Conservation (phyloP, 1,284 basidiomycete species). For the Cystobasidium sp. region DNA sequence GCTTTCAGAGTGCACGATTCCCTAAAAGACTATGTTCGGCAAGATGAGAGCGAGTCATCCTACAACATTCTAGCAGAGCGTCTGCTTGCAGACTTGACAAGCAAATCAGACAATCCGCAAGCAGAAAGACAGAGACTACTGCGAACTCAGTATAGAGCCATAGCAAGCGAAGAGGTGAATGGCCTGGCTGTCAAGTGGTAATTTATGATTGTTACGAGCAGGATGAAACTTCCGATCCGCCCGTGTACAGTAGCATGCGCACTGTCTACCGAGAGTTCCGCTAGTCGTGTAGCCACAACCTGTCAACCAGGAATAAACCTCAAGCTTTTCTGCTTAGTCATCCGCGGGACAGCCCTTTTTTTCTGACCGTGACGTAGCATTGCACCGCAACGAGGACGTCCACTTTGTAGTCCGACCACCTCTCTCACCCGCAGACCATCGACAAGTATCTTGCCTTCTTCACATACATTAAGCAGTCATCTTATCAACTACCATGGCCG, state of each 20-base stretch:
- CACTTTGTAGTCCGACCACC: background rate
- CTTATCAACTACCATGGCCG: background rate
- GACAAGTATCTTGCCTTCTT: background rate
- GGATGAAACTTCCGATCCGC: background rate
- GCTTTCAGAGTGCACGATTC: slow-evolving; percentile 35
- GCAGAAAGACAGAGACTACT: slow-evolving; percentile 63
- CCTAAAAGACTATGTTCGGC: slow-evolving; percentile 45
- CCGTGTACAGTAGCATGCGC: background rate
- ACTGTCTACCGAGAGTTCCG: background rate
- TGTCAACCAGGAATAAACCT: no score
- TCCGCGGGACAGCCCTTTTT: background rate
- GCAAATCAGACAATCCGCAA: slow-evolving; percentile 57
- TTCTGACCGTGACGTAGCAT: slow-evolving; percentile 1
- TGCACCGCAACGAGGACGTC: background rate
- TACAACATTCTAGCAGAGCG: slow-evolving; percentile 61
- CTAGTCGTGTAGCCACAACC: background rate
- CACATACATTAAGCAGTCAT: background rate
- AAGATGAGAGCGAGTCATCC: slow-evolving; percentile 36
- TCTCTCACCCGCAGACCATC: background rate
- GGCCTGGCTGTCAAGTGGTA: slow-evolving; percentile 83
- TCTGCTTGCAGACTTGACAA: slow-evolving; percentile 60
- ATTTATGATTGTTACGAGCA: background rate
- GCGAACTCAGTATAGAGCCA: slow-evolving; percentile 80
- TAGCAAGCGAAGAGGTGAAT: slow-evolving; percentile 78
- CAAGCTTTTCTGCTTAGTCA: slow-evolving; percentile 2